phyloP scores from a whole-genome alignment of 2,329 filamentous ascomycete genomes.

The Sarocladium oryzae region DNA sequence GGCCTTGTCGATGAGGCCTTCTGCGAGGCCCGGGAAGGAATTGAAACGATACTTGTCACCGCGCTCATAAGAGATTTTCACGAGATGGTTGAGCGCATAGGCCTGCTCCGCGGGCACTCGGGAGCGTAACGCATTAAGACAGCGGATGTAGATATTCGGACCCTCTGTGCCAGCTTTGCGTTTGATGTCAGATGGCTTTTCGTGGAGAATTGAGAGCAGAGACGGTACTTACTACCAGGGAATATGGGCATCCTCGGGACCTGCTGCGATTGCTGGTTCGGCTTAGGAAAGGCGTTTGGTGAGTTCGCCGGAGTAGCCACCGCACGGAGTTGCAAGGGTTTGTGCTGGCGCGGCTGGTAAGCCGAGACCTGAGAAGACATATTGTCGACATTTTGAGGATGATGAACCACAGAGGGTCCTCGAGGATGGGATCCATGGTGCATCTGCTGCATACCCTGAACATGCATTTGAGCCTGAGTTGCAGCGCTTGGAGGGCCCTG shows the following conservation, averaged over 20 bases:
- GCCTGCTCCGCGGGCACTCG: slow-evolving; percentile 74
- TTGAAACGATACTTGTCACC: slow-evolving; percentile 96
- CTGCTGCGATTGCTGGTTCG: slow-evolving; percentile 35
- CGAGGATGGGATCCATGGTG: slow-evolving; percentile 30
- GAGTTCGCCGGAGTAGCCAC: slow-evolving; percentile 72
- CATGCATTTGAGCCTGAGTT: slow-evolving; percentile 2
- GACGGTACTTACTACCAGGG: slow-evolving; percentile 52
- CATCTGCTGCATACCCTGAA: slow-evolving; percentile 12
- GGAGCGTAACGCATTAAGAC: slow-evolving; percentile 76
- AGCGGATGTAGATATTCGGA: slow-evolving; percentile 87
- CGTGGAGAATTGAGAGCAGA: background rate
- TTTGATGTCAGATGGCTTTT: slow-evolving; percentile 10
- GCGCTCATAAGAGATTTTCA: slow-evolving; percentile 91
- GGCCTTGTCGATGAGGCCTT: slow-evolving; percentile 79
- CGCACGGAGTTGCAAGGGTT: slow-evolving; percentile 61
- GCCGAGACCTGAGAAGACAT: slow-evolving; percentile 56
- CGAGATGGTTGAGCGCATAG: slow-evolving; percentile 88
- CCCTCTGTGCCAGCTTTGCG: slow-evolving; percentile 57
- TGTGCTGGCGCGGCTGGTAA: slow-evolving; percentile 62
- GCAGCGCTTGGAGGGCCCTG: background rate
- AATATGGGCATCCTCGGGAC: slow-evolving; percentile 39
- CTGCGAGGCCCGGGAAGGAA: slow-evolving; percentile 80
- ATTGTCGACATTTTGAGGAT: slow-evolving; percentile 49
- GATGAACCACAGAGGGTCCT: slow-evolving; percentile 40
- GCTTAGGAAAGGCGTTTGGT: slow-evolving; percentile 52